Percentiles rank a stretch among this genome's conserved stretches.
phyloP scores from a whole-genome alignment of 2,329 filamentous ascomycete species.

The Penicillium sp. region DNA sequence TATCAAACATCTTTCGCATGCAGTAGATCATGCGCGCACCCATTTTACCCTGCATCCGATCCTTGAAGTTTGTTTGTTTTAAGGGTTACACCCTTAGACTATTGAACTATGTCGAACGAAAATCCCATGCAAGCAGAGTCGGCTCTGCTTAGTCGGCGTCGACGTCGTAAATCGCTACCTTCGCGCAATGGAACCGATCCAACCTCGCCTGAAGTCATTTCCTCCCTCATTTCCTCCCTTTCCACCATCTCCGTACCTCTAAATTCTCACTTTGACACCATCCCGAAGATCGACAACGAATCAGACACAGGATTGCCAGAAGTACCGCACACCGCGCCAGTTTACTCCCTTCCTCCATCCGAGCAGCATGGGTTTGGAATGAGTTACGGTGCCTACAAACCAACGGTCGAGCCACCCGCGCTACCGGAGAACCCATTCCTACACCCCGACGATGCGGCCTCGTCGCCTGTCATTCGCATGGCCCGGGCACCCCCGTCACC shows the following conservation, averaged over 20 bases:
- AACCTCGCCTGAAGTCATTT: constrained; percentile 52
- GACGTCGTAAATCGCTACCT: constrained; percentile 47
- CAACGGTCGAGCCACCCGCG: constrained; percentile 47
- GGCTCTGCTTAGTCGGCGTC: constrained; percentile 32
- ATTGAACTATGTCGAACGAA: constrained; percentile 32
- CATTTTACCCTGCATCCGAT: constrained; percentile 24
- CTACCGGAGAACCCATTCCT: constrained; percentile 49
- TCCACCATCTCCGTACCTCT: constrained; percentile 62
- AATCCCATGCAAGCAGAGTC: constrained; percentile 25
- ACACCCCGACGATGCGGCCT: constrained; percentile 56
- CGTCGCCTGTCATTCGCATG: constrained; percentile 73
- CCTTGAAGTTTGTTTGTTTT: constrained; percentile 8
- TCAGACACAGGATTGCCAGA: constrained; percentile 24
- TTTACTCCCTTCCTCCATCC: constrained; percentile 26
- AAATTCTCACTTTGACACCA: constrained; percentile 65
- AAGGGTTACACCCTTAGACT: constrained; percentile 10
- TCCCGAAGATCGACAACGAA: constrained; percentile 44
- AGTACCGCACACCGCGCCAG: constrained; percentile 26
- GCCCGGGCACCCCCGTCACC: constrained; percentile 76
- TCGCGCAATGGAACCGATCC: constrained; percentile 36
- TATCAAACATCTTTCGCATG: constrained; percentile 9
- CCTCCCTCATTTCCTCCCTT: constrained; percentile 61
- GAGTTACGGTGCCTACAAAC: constrained; percentile 65
- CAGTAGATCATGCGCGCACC: constrained; percentile 31
- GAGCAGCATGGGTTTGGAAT: constrained; percentile 59